A percentile compares a stretch with the other conserved stretches of the same genome.
These are phyloP conservation scores for Delitschia confertaspora DNA, from an alignment of 495 filamentous ascomycete species.

Conservation along the genomic window DNA sequence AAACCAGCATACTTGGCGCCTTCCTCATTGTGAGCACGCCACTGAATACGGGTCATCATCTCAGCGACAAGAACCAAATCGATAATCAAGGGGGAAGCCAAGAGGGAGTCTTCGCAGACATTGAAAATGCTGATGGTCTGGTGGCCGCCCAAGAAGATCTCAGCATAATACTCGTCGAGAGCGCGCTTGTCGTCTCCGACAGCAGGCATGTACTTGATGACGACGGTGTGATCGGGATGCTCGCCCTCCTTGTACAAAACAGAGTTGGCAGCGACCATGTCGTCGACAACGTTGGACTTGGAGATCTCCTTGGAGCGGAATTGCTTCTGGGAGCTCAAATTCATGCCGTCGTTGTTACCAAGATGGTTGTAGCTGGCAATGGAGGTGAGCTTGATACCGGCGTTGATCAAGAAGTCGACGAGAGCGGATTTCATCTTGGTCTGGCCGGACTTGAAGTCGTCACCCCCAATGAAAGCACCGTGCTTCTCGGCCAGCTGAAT, in stretches of 20 bases:
- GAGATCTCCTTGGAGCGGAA: constrained; percentile 99
- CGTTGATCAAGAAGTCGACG: constrained; percentile 96
- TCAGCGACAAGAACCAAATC: constrained; percentile 86
- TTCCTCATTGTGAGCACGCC: constrained; percentile 56
- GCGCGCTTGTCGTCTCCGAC: constrained; percentile 99
- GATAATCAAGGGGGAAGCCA: constrained; percentile 97
- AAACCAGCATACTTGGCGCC: constrained; percentile 77
- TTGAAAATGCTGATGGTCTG: constrained; percentile 98
- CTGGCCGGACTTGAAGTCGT: constrained; percentile 99
- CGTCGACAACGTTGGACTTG: constrained; percentile 97
- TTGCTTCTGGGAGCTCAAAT: constrained; percentile 91
- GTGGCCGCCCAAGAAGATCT: constrained; percentile 98
- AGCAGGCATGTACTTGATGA: constrained; percentile 85
- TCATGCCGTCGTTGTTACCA: constrained; percentile 98
- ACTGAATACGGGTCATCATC: constrained; percentile 96
- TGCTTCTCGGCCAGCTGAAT: constrained; percentile 84
- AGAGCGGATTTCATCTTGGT: constrained; percentile 99
- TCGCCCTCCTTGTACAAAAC: constrained; percentile 76
- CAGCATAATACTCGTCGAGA: constrained; percentile 96
- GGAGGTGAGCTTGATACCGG: constrained; percentile 97
- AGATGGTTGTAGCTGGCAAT: constrained; percentile 99
- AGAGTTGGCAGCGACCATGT: constrained; percentile 94
- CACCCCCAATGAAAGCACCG: constrained; percentile 86
- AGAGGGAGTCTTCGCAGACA: constrained; percentile 95
- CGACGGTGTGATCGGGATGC: constrained; percentile 41